Evolutionary conservation across 2,329 filamentous ascomycete species (phyloP).

Genomic region (Ophiognomonia clavigignenti-juglandacearum): DNA sequence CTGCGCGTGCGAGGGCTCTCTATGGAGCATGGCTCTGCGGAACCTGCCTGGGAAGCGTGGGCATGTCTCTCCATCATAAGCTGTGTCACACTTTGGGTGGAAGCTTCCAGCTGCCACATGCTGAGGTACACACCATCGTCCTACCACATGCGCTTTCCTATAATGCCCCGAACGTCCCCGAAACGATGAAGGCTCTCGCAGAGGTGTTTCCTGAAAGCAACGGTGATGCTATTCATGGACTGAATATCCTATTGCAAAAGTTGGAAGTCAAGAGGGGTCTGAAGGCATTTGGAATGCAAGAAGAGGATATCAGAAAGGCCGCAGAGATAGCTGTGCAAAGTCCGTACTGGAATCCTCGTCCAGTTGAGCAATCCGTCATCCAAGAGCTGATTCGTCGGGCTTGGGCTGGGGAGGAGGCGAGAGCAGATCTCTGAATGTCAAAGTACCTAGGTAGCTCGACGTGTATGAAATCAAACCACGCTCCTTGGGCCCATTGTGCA

Average conservation of each 20-base stretch:
- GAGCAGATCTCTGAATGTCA: conserved; percentile 45
- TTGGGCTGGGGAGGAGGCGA: conserved; percentile 52
- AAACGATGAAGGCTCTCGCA: conserved; percentile 47
- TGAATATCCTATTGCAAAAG: conserved; percentile 50
- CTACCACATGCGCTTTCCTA: conserved; percentile 60
- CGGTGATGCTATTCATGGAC: conserved; percentile 51
- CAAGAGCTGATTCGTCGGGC: conserved; percentile 51
- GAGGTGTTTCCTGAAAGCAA: conserved; percentile 49
- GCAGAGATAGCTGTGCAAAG: conserved; percentile 51
- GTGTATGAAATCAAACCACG: too few species aligned
- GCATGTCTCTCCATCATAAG: conserved; percentile 64
- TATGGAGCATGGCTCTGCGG: conserved; percentile 65
- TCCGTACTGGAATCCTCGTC: conserved; percentile 54
- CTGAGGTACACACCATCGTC: conserved; percentile 60
- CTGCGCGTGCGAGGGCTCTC: conserved; percentile 47
- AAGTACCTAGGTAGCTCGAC: too few species aligned
- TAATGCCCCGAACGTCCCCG: conserved; percentile 50
- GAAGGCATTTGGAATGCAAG: conserved; percentile 51
- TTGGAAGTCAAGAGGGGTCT: conserved; percentile 46
- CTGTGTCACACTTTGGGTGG: conserved; percentile 62
- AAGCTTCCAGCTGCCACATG: conserved; percentile 58
- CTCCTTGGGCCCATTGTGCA: too few species aligned
- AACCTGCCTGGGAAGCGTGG: conserved; percentile 52
- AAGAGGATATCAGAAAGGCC: conserved; percentile 52
- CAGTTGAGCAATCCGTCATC: conserved; percentile 43